Base-by-base conservation (phyloP, 345 rosid species). In the Eutrema yunnanense region DNA sequence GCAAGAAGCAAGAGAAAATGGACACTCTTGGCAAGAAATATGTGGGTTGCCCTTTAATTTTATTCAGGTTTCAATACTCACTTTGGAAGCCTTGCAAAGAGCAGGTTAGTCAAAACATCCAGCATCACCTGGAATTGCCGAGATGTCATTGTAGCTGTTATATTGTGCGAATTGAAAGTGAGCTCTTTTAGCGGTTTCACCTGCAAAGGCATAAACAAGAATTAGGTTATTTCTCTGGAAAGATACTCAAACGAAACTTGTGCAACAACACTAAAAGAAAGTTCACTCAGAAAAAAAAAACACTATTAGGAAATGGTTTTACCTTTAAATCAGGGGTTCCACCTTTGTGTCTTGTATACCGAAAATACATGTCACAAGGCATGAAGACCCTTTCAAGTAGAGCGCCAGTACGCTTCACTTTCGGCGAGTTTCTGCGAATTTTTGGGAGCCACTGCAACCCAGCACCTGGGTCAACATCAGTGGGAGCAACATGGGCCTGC, bases 401-500 rank as follows among this genome's bases (percentile, higher is more conserved):
- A 68, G 96, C 99, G 70, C 99, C 99, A 51, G 98, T 95, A 34
- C 98, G 99, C 74, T 95, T 95, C 73, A 86, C 96, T 83, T 90
- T 87, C 22, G 96, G 90, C 41, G 99, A 95, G 84, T 81, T 88
- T 81, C 82, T 84, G 59, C 65, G 90, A 80, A 95, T 88, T 82
- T 88, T 95, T 44, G 94, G 98, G 76, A 95, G 96, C 99, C 99
- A 95, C 82, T 95, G 99, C 68, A 95, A 77, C 76, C 96, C 99
- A 74, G 99, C 99, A 66, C 99, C 99, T 61, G 98, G 99, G 78
- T 95, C 98, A 72, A 95, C 99, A 82, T 95, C 99, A 79, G 99
- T 95, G 13, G 99, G 99, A 74, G 99, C 97, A 81, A 95, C 99
- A 81, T 95, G 99, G 75, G 98, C 99, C 77, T 95, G 99, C 40